Base-by-base conservation (phyloP, 2,329 filamentous ascomycete genomes). In the Dissoconium aciculare region DNA sequence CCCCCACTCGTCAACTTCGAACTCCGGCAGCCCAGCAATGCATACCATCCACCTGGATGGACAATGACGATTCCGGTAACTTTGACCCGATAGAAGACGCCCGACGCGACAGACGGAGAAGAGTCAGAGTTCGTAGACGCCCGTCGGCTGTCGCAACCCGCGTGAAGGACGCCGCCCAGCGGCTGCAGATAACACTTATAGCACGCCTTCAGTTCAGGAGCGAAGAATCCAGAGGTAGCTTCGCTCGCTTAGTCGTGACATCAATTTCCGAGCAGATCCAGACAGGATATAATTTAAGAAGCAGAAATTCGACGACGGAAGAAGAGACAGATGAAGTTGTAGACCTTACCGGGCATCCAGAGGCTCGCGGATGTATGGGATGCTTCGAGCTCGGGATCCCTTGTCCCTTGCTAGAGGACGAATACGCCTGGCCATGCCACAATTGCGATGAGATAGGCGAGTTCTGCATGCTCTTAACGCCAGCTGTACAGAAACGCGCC, bases 401-500 rank as follows among this genome's bases (percentile, higher is more conserved):
- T 4, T 60, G 58, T 34, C 50, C 52, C 1, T 42, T 61, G 3
- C 29, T 56, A 9, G 39, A 53, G 3, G 41, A 54, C 30, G 49
- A 49, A 10, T 35, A 38, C 3, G 30, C 35, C 2, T 60, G 56
- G 39, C 58, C 57, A 3, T 61, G 58, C 38, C 24, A 43, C 6
- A 38, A 38, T 10, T 61, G 58, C 32, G 32, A 26, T 4, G 46
- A 46, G 3, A 43, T 50, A 21, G 40, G 38, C 4, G 28, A 47
- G 10, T 50, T 55, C 10, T 60, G 58, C 34, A 49, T 57, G 11
- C 41, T 57, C 2, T 46, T 55, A 19, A 44, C 41, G 3, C 30
- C 46, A 16, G 52, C 56, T 2, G 32, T 28, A 13, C 42, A 40
- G 16, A 58, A 60, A 29, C 46, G 42, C 11, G 27, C 43, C 2